Conservation (phyloP, 805 yeast species). For the Myxozyma lipomycoides region DNA sequence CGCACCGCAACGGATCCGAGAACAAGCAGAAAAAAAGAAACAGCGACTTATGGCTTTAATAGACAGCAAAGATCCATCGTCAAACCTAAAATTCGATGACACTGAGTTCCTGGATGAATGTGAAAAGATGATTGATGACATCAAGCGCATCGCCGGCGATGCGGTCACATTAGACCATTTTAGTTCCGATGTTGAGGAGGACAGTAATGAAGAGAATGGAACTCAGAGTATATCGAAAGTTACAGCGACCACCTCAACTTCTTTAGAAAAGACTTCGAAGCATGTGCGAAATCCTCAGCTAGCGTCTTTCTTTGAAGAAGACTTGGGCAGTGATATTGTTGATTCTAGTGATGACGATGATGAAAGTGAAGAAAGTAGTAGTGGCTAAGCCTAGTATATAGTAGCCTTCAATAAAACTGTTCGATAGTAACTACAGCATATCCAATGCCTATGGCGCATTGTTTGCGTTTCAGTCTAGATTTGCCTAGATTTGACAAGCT, state of each 20-base stretch:
- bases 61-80: slow-evolving; percentile 31
- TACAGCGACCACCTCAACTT: not conserved
- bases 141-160: slow-evolving; percentile 34
- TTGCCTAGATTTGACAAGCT: too few species aligned
- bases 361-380: slow-evolving; percentile 3
- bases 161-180: slow-evolving; percentile 7
- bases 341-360: not conserved
- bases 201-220: not conserved
- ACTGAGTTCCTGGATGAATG: slow-evolving; percentile 39
- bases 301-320: slow-evolving; percentile 23
- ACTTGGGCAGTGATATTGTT: not conserved
- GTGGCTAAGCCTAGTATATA: not conserved
- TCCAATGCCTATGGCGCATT: too few species aligned
- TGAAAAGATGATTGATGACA: slow-evolving; percentile 41
- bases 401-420: too few species aligned
- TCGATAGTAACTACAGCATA: too few species aligned
- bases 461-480: too few species aligned
- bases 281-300: slow-evolving; percentile 10
- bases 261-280: not conserved
- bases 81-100: slow-evolving; percentile 40
- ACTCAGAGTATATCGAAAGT: not conserved
- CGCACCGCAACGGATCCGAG: slow-evolving; percentile 22
- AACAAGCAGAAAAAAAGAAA: slow-evolving; percentile 37
- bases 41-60: slow-evolving; percentile 40
- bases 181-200: slow-evolving; percentile 1